Conservation (phyloP, 495 filamentous ascomycete species). For the Chaetomium fimeti region DNA sequence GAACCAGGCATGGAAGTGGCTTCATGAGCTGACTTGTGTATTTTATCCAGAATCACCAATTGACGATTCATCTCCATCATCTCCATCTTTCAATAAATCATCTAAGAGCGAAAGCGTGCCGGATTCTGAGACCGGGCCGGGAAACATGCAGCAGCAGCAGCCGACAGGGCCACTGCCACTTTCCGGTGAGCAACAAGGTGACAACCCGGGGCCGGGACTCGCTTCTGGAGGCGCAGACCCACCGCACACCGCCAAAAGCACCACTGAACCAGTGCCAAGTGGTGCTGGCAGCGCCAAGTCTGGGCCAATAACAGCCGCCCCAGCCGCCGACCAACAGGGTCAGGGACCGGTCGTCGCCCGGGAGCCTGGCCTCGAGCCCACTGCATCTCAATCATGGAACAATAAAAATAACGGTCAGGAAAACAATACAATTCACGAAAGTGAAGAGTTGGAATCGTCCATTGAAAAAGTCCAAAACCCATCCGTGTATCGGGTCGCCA, state of each 20-base stretch:
- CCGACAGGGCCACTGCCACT: slow-evolving; percentile 9
- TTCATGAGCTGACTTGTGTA: slow-evolving; percentile 14
- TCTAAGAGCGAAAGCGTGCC: slow-evolving; percentile 33
- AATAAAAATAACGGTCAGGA: slow-evolving; percentile 19
- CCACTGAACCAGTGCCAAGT: slow-evolving; percentile 35
- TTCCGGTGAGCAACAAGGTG: slow-evolving; percentile 19
- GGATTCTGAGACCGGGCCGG: slow-evolving; percentile 23
- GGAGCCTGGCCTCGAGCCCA: slow-evolving; percentile 14
- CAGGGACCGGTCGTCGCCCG: slow-evolving; percentile 15
- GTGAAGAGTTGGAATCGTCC: slow-evolving; percentile 3
- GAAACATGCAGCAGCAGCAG: slow-evolving; percentile 3
- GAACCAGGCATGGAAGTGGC: neutral
- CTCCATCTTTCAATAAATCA: slow-evolving; percentile 28
- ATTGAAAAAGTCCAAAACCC: slow-evolving; percentile 2
- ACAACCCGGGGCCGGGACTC: neutral
- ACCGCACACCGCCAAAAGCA: slow-evolving; percentile 24
- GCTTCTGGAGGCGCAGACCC: slow-evolving; percentile 21
- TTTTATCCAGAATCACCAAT: slow-evolving; percentile 1
- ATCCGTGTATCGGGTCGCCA: neutral
- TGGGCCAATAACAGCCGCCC: slow-evolving; percentile 27
- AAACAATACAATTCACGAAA: slow-evolving; percentile 12
- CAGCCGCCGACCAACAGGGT: slow-evolving; percentile 16
- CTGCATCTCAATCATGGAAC: neutral
- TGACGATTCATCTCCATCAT: slow-evolving; percentile 10
- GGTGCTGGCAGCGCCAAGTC: slow-evolving; percentile 26